These are phyloP conservation scores for Sporothrix curviconia DNA, from an alignment of 2,329 filamentous ascomycete species.

Conservation along the genomic window DNA sequence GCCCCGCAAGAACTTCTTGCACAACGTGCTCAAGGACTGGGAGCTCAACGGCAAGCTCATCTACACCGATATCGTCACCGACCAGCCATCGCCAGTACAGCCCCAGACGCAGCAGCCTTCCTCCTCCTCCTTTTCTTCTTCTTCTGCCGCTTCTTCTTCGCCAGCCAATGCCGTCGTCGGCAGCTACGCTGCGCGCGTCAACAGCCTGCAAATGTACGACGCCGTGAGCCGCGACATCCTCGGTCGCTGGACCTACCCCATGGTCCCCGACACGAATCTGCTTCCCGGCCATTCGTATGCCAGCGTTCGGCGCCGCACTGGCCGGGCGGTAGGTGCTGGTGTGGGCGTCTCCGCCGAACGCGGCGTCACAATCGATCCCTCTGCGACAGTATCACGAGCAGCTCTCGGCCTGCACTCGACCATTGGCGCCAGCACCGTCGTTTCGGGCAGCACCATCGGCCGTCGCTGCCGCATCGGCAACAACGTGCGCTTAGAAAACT, in stretches of 20 bases:
- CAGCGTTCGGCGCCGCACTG: conserved; percentile 47
- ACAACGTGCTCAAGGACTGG: conserved; percentile 90
- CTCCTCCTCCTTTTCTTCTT: too few species aligned
- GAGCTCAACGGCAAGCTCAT: conserved; percentile 97
- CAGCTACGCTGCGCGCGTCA: conserved; percentile 77
- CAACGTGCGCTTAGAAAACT: conserved; percentile 70
- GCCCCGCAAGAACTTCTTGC: conserved; percentile 66
- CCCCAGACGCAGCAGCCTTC: background rate
- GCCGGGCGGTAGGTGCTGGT: background rate
- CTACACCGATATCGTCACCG: conserved; percentile 75
- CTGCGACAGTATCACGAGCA: conserved; percentile 63
- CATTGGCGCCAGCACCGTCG: conserved; percentile 63
- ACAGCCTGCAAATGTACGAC: conserved; percentile 83
- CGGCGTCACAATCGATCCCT: conserved; percentile 65
- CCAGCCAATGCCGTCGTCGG: too few species aligned
- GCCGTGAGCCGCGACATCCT: conserved; percentile 82
- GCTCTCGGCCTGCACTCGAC: conserved; percentile 71
- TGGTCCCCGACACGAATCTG: conserved; percentile 84
- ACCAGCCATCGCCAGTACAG: conserved; percentile 32
- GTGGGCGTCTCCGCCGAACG: conserved; percentile 68
- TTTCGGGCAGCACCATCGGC: conserved; percentile 75
- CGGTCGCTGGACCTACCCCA: conserved; percentile 77
- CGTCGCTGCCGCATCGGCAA: conserved; percentile 79
- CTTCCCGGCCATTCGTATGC: conserved; percentile 71
- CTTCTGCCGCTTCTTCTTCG: too few species aligned